Evolutionary conservation across 768 basidiomycete genomes (phyloP), one percentile per base, ranked within the genome.

Genomic region (Pleurotus giganteus): DNA sequence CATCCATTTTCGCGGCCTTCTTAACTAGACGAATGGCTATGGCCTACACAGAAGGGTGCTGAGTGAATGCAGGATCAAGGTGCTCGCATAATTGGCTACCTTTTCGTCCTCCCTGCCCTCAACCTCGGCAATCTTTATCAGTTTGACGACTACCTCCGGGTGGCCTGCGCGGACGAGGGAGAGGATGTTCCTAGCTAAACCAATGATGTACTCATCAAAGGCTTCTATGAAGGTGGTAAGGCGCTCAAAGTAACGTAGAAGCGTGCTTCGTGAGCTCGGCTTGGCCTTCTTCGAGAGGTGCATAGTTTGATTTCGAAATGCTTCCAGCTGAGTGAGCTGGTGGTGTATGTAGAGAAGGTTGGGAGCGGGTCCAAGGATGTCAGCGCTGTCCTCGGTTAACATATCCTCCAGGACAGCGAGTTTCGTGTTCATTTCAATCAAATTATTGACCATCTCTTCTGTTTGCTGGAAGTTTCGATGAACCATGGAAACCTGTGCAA

Each of bases 61-160:
- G 21, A 47, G 21, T 4, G 5, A 2, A 15, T 26, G 4, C 27
- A 23, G 39, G 4, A 24, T 9, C 27, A 6, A 56, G 11, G 9
- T 11, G n/a, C 11, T 50, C 27, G 27, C n/a, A 15, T 28, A 21
- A 7, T 29, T 15, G 63, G 67, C 42, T 61, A 89, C 94, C 81
- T 97, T 98, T 73, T 98, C 91, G 65, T 98, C 97, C 67, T 93
- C 92, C 64, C 79, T 83, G 3, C 90, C 93, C 68, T 99, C 97
- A 21, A 93, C 76, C 66, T 99, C 96, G 9, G 90, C 88, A 54
- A 99, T 89, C 74, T 98, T 99, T 66, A 94, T 72, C 53, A 98
- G 71, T 65, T 89, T 90, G 29, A 99, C 94, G 7, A 98, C 81
- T n/a, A 94, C 93, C 36, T 88, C 85, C 0, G 85, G 78, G 65